Base-by-base conservation (phyloP, 2,329 filamentous ascomycete genomes). In the Geosmithia putterillii region DNA sequence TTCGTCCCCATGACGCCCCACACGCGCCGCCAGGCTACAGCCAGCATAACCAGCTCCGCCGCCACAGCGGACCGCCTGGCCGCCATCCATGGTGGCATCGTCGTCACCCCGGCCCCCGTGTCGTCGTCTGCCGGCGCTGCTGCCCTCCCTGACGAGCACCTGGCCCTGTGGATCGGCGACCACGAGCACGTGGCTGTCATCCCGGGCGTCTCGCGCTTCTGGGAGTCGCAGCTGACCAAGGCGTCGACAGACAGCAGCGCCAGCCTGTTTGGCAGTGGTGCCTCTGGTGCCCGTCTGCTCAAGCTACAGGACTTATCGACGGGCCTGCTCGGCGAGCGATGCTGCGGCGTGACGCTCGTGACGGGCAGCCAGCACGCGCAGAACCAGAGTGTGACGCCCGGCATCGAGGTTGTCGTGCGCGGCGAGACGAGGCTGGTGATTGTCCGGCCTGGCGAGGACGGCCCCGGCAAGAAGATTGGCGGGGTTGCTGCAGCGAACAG, bases 1-100 rank as follows among this genome's bases (percentile, higher is more conserved):
- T 79, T 81, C 48, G 73, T 74, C 9, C 77, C 77, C 9, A 77
- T 81, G 75, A 81, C 77, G 1, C 77, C 77, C 1, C 74, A 78
- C 47, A 76, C 74, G 9, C 65, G 76, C 35, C 69, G 70, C 35
- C 72, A 76, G 46, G 72, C 68, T 4, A 61, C 73, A 4, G 62
- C 65, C 10, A 65, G 66, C 1, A 32, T 32, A 4, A 56, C 68
- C 36, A 62, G 64, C 23, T 59, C 67, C 15, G 58, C 57, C 0
- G 56, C 63, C 7, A 67, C 69, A 0, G 61, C 69, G 5, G 74
- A 77, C 48, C 70, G 71, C 3, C 61, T 79, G 2, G 64, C 69
- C 4, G 58, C 67, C 1, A 65, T 77, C 3, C 66, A 60, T 19
- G 75, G 75, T 35, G 73, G 74, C 12, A 63, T 79, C n/a, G 57